These are phyloP conservation scores for Heterobasidion annosum DNA, from an alignment of 1,284 basidiomycete genomes.

Conservation along the genomic window DNA sequence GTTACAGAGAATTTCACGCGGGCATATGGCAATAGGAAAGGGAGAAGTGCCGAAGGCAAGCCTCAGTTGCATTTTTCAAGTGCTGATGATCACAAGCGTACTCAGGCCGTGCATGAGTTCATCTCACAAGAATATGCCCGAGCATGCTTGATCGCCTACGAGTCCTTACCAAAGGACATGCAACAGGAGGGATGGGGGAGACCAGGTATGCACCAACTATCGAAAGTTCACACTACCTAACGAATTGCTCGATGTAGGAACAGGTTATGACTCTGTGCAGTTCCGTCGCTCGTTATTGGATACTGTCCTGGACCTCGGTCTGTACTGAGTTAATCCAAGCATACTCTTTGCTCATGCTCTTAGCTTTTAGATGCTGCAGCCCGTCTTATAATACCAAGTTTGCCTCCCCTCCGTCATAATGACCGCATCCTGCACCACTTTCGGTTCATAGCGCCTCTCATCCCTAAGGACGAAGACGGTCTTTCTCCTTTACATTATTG, in stretches of 20 bases:
- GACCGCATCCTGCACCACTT: conserved; percentile 68
- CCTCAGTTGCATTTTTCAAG: conserved; percentile 4
- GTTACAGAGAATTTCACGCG: conserved; percentile 65
- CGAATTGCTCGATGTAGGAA: conserved; percentile 28
- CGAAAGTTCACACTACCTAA: not conserved
- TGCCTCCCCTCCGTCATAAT: conserved; percentile 53
- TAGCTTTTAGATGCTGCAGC: too few relatives aligned
- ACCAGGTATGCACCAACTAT: conserved; percentile 39
- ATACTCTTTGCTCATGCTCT: too few relatives aligned
- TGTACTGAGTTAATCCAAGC: conserved; percentile 12
- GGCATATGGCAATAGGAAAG: conserved; percentile 49
- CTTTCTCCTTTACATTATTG: conserved; percentile 65
- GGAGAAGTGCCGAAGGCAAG: conserved; percentile 69
- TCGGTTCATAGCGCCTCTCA: conserved; percentile 59
- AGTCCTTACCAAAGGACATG: conserved; percentile 65
- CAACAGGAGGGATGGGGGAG: conserved; percentile 76
- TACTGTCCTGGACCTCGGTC: conserved; percentile 60
- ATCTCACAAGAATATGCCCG: conserved; percentile 75
- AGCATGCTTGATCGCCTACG: conserved; percentile 67
- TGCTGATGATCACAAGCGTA: not conserved
- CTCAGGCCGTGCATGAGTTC: conserved; percentile 62
- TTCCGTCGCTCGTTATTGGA: conserved; percentile 59
- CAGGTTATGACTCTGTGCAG: conserved; percentile 45
- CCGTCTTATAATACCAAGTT: conserved; percentile 53
- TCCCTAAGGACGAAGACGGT: conserved; percentile 51